Evolutionary conservation across 768 basidiomycete genomes (phyloP), one percentile per base, ranked within the genome.

Genomic region (Strobilomyces echinocephalus): DNA sequence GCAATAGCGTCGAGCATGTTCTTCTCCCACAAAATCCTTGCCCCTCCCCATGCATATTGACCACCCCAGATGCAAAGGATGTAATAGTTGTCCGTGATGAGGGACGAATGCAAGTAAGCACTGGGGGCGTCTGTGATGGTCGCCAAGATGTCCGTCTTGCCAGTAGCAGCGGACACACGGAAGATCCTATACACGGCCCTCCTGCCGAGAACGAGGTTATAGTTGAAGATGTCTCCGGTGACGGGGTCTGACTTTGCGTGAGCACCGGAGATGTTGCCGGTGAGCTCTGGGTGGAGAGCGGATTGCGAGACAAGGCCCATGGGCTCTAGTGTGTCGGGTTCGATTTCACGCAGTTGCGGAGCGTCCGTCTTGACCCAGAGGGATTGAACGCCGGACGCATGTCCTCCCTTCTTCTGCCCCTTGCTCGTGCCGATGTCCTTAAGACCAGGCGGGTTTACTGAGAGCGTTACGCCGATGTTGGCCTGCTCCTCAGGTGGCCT

Each of bases 61-160:
- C 63, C 55, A 18, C 63, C 60, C 73, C 71, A 76, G 12, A 73
- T 48, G 47, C 70, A 73, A 11, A 74, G 49, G 34, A 73, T 61
- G 43, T 72, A 64, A 55, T 71, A 73, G 21, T 68, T 69, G 48
- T 68, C 62, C 18, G 74, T 75, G 56, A 75, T 59, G 7, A 68
- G 49, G 14, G 73, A 67, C 16, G 72, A 71, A 53, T 75, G 74
- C 33, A 75, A 34, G 49, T 75, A 75, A 18, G 72, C 68, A n/a
- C 59, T 63, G 0, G 72, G 72, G 0, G 74, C 74, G 44, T 74
- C 74, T 5, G 58, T 64, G 46, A 74, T 70, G 10, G 65, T 64
- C 3, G 74, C 73, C 6, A 74, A 21, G 14, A 74, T 65, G 20
- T 67, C 68, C 0, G 66, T 69, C 53, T 68, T 49, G 24, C 68